Base-by-base conservation (phyloP, 208 protist species). In the Leishmania major region DNA sequence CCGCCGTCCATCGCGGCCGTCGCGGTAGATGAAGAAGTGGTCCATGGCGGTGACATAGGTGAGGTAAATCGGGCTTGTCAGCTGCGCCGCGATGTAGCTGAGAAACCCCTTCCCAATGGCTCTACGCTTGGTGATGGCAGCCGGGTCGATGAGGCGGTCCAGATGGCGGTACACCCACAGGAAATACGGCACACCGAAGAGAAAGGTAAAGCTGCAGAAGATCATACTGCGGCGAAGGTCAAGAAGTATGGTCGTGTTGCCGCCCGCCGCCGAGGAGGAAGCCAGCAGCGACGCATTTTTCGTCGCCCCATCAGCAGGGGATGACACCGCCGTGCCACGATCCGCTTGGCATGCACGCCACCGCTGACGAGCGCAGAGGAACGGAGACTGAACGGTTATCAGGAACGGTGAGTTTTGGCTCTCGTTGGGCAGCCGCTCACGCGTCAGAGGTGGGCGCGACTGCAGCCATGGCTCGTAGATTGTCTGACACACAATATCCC, bases 201-300 rank as follows among this genome's bases (percentile, higher is more conserved):
- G 40, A 60, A 92, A 83, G 49, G 91, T 93, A 75, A 92, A 95
- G 79, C 93, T 96, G 67, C 82, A 87, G 78, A 96, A 96, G 81
- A 96, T 95, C 45, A 92, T 80, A 51, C 93, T 96, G 66, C 93
- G 86, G 7, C 92, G 90, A 22, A 96, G 75, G 73, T 96, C 93
- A n/a, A 95, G 83, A 28, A 94, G 71, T 1, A 92, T 45, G 0
- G 79, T 82, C 5, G 88, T 80, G 79, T 85, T 84, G 69, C 37
- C 79, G n/a, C n/a, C 31, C 55, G 10, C 25, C 57, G 19, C 11
- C 6, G 80, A 70, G 7, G 69, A 60, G 1, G 72, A 75, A 13
- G 71, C 7, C 47, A 55, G 19, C 13, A 28, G 28, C 53, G n/a
- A 55, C 17, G 49, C 15, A n/a, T 57, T 49, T 57, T 25, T n/a